These are phyloP conservation scores for Phanerochaete carnosa DNA, from an alignment of 768 basidiomycete species.

Conservation along the genomic window DNA sequence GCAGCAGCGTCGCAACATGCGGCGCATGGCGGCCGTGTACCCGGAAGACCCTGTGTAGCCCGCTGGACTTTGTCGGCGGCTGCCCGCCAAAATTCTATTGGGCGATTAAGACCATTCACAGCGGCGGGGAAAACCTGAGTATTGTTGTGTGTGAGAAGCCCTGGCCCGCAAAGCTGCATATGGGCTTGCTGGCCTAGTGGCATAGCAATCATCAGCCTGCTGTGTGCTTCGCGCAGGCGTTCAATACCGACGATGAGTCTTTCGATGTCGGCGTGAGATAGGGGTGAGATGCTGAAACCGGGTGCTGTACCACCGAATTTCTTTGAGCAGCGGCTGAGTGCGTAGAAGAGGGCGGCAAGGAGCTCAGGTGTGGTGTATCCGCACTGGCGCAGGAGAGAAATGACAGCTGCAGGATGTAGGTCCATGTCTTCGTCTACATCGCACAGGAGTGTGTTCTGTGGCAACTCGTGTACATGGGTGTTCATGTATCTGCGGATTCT, in stretches of 20 bases:
- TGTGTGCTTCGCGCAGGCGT: conserved; percentile 14
- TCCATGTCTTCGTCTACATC: conserved; percentile 14
- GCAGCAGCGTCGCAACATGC: not conserved
- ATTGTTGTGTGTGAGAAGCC: not conserved
- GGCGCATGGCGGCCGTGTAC: not conserved
- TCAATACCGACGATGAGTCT: conserved; percentile 21
- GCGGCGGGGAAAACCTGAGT: not conserved
- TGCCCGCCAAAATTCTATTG: not conserved
- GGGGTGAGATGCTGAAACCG: conserved; percentile 21
- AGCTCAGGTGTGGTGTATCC: conserved; percentile 13
- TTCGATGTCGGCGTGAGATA: conserved; percentile 20
- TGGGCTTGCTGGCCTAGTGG: not conserved
- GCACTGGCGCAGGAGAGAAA: conserved; percentile 23
- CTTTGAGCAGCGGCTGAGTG: conserved; percentile 12
- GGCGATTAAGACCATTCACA: not conserved
- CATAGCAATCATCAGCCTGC: not conserved
- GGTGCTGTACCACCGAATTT: conserved; percentile 12
- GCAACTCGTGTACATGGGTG: not conserved
- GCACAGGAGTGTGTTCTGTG: not conserved
- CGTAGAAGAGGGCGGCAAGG: conserved; percentile 26
- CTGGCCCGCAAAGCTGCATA: not conserved
- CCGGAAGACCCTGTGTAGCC: not conserved
- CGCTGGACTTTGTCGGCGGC: not conserved
- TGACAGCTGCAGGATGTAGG: conserved; percentile 21
- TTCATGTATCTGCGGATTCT: not conserved